phyloP scores from a whole-genome alignment of 108 stramenopile species.

The Fistulifera solaris region DNA sequence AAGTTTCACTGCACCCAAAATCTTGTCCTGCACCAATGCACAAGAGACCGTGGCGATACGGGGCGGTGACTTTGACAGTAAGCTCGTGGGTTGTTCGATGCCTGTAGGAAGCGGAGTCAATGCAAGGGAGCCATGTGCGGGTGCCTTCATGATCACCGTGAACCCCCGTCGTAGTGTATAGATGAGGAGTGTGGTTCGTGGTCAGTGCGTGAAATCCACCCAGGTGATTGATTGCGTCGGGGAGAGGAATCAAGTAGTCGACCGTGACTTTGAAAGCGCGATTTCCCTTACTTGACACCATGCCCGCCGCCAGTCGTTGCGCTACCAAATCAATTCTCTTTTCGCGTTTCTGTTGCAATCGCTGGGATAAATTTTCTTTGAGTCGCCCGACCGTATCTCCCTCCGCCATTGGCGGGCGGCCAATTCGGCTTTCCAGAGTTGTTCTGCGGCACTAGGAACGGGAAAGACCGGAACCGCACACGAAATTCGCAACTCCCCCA shows the following conservation, averaged over 20 bases:
- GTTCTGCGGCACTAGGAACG: background rate
- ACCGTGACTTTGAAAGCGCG: constrained; percentile 28
- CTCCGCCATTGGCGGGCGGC: background rate
- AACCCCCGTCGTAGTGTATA: constrained; percentile 65
- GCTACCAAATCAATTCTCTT: constrained; percentile 28
- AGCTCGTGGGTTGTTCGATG: constrained; percentile 67
- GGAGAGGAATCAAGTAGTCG: constrained; percentile 25
- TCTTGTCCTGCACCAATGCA: constrained; percentile 64
- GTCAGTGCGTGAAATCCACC: constrained; percentile 39
- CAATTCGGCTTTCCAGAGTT: constrained; percentile 15
- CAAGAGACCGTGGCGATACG: constrained; percentile 44
- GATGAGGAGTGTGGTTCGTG: constrained; percentile 43
- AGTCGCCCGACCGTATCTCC: constrained; percentile 3
- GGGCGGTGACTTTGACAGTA: constrained; percentile 51
- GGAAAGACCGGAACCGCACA: constrained; percentile 7
- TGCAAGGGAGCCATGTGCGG: constrained; percentile 69
- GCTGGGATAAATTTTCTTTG: constrained; percentile 18
- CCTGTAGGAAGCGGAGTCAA: constrained; percentile 60
- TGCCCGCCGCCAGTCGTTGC: constrained; percentile 2
- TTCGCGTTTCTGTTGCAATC: constrained; percentile 22
- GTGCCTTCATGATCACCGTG: constrained; percentile 79
- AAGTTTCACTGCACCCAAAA: constrained; percentile 43
- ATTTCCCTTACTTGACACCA: background rate
- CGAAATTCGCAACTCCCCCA: constrained; percentile 61
- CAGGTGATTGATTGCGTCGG: constrained; percentile 14